phyloP scores from a whole-genome alignment of 2,329 filamentous ascomycete genomes.

The Talaromyces pinophilus region DNA sequence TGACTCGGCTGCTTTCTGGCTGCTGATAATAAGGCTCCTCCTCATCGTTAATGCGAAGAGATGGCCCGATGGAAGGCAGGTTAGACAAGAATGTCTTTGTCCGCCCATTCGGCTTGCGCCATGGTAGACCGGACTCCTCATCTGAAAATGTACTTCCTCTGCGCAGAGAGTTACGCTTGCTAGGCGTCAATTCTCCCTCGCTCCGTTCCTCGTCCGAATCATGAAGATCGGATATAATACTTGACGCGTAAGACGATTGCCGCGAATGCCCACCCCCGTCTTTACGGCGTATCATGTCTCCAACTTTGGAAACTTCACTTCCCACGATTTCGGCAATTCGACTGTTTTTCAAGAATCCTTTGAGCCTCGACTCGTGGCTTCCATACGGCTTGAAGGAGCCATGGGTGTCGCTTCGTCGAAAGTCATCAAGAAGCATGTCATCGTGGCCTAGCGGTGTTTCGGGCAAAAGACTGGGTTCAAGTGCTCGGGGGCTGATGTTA shows the following conservation, averaged over 20 bases:
- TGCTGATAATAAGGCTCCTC: slow-evolving; percentile 32
- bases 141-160: slow-evolving; percentile 41
- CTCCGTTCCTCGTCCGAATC: slow-evolving; percentile 50
- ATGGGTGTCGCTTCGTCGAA: slow-evolving; percentile 31
- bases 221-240: slow-evolving; percentile 50
- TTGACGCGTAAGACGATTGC: slow-evolving; percentile 48
- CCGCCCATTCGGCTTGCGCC: slow-evolving; percentile 37
- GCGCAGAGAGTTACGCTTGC: slow-evolving; percentile 33
- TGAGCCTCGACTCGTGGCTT: slow-evolving; percentile 57
- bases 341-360: slow-evolving; percentile 75
- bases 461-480: slow-evolving; percentile 35
- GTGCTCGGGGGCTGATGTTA: slow-evolving; percentile 24
- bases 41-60: slow-evolving; percentile 43
- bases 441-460: slow-evolving; percentile 28
- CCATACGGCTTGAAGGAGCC: slow-evolving; percentile 32
- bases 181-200: slow-evolving; percentile 33
- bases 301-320: slow-evolving; percentile 63
- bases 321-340: slow-evolving; percentile 72
- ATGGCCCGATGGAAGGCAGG: slow-evolving; percentile 56
- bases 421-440: slow-evolving; percentile 27
- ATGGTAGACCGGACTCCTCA: slow-evolving; percentile 29
- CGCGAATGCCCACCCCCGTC: slow-evolving; percentile 51
- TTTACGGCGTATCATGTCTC: slow-evolving; percentile 61
- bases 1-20: slow-evolving; percentile 8
- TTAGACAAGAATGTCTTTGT: slow-evolving; percentile 47